A percentile compares a stretch with the other conserved stretches of the same genome.
Conservation (phyloP, 306 rosid genomes). For the Hippophae rhamnoides region DNA sequence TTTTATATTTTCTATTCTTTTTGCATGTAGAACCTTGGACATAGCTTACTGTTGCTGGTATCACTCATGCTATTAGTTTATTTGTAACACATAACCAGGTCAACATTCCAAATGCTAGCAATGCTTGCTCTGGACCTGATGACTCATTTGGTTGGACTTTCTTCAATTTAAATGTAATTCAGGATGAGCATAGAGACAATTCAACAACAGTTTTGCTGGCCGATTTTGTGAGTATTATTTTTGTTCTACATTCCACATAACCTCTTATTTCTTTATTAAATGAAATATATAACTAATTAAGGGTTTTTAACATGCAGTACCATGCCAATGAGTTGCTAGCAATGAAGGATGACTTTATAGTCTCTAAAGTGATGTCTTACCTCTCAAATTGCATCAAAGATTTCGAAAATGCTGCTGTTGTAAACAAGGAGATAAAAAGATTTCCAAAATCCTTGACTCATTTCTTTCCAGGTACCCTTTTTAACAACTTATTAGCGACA, state of each 20-base stretch:
- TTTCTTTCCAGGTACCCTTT: slow-evolving; percentile 44
- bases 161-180: slow-evolving; percentile 42
- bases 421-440: slow-evolving; percentile 33
- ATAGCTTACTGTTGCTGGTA: too few relatives aligned
- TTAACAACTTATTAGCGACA: background rate
- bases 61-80: slow-evolving; percentile 1
- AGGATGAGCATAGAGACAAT: slow-evolving; percentile 36
- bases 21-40: too few relatives aligned
- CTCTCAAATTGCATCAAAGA: slow-evolving; percentile 41
- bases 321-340: slow-evolving; percentile 44
- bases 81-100: slow-evolving; percentile 27
- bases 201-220: slow-evolving; percentile 40
- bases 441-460: slow-evolving; percentile 38
- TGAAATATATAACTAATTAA: background rate
- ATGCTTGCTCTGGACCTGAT: slow-evolving; percentile 37
- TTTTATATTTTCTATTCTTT: too few relatives aligned
- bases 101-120: slow-evolving; percentile 39
- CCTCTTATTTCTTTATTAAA: background rate
- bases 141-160: slow-evolving; percentile 46
- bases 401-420: slow-evolving; percentile 26
- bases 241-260: background rate
- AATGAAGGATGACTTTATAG: slow-evolving; percentile 29
- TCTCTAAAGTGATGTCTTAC: slow-evolving; percentile 29
- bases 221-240: slow-evolving; percentile 38
- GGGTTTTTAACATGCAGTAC: slow-evolving; percentile 25